A percentile compares a stretch with the other conserved stretches of the same genome.
phyloP scores from a whole-genome alignment of 768 basidiomycete species.

The Mycena maculata region DNA sequence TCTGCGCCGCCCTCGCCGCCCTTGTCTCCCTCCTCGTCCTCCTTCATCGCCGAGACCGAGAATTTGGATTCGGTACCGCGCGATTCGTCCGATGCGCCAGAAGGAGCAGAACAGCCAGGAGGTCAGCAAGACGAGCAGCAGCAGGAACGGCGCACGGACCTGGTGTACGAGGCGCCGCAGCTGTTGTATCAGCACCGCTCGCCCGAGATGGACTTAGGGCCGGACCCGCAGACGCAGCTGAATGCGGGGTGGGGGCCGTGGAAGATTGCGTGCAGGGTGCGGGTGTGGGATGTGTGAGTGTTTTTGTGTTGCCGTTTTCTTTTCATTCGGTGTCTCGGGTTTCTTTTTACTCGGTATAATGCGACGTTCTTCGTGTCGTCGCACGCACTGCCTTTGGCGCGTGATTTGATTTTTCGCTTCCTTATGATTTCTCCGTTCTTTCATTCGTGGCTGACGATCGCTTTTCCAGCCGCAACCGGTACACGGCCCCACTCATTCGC shows the following conservation, averaged over 20 bases:
- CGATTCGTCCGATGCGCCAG: too few species aligned
- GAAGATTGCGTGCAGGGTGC: constrained; percentile 35
- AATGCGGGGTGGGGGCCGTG: constrained; percentile 30
- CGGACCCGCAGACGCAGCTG: constrained; percentile 23
- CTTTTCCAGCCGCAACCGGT: constrained; percentile 18
- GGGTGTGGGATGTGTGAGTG: constrained; percentile 35
- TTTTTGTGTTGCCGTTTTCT: not conserved
- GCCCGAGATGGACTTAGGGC: constrained; percentile 20
- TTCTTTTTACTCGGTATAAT: too few species aligned
- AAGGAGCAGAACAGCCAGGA: too few species aligned
- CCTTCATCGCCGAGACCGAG: too few species aligned
- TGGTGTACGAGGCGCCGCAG: constrained; percentile 23
- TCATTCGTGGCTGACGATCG: not conserved
- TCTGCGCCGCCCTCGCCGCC: too few species aligned
- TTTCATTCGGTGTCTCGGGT: too few species aligned
- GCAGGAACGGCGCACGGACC: not conserved
- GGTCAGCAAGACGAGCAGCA: not conserved
- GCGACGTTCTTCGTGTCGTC: not conserved
- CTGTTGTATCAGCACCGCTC: not conserved
- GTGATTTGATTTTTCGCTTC: too few species aligned
- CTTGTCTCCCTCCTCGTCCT: too few species aligned
- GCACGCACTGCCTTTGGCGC: not conserved
- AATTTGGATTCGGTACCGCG: too few species aligned
- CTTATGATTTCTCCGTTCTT: too few species aligned
- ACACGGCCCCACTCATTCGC: constrained; percentile 32